Base-by-base conservation (phyloP, 2,329 filamentous ascomycete species). In the Aureobasidium mangrovei region DNA sequence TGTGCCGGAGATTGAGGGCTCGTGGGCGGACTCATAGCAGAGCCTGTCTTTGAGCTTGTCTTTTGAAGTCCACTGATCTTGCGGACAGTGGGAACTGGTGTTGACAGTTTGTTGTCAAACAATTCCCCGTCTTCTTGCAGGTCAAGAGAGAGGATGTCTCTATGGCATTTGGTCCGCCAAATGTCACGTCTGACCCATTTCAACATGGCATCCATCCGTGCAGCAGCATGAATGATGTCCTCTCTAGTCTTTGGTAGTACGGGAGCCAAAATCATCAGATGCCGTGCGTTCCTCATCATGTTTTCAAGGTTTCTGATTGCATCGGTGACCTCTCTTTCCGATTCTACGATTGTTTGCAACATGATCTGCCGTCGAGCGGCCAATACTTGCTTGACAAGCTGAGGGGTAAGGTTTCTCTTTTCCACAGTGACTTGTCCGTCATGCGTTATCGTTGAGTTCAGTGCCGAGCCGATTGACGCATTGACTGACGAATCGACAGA, bases 121-220 rank as follows among this genome's bases (percentile, higher is more conserved):
- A 56, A 44, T 26, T 58, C 59, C n/a, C 64, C 64, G 55, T 95
- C 91, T 61, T 95, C 88, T 53, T 91, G 86, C 7, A 97, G 74
- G 65, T 98, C 93, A 69, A 90, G 79, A 4, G 83, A 76, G 24
- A 98, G 73, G 57, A 97, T 91, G 63, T 96, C 91, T 40, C 85
- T 84, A 68, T 98, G 91, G 60, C 91, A 96, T 64, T 83, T 91
- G 63, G 91, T 80, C 53, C 84, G 86, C 89, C 91, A 96, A 24
- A 96, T 93, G 60, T 95, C 89, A 67, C 94, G 85, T 57, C 91
- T 80, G n/a, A 85, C 84, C 91, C 91, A 96, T 67, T 93, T 95
- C 57, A 98, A 73, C 66, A 91, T 90, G 3, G 89, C 89, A 54
- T 91, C 84, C 71, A 95, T 84, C 6, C 86, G 83, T 4, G 85